Base-by-base conservation (phyloP, 1,284 basidiomycete species). In the Cutaneotrichosporon cyanovorans region DNA sequence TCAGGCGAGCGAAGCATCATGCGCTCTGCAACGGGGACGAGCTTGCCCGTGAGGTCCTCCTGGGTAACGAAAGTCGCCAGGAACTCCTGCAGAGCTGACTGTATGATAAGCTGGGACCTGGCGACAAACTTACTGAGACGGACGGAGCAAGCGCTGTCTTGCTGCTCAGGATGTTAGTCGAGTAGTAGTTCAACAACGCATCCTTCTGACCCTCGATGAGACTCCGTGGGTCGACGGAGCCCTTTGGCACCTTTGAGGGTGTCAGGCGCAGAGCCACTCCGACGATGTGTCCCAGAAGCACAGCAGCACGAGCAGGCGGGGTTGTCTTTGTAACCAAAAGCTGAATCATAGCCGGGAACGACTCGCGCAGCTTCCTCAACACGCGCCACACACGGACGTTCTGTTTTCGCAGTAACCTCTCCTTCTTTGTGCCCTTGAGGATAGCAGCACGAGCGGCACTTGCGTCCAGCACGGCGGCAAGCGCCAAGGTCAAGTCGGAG, bases 1-100 rank as follows among this genome's bases (percentile, higher is more conserved):
- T 72, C 69, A 1, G 69, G 67, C 0, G 67, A 66, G 18, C 69
- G 58, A 23, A 70, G 56, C 37, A 72, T 46, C 65, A 69, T 62
- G 45, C 63, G 62, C 55, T 72, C 69, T 0, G 66, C 64, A 15
- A 53, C 46, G 2, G 69, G 68, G 22, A 72, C 45, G 21, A 72
- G 56, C 51, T 65, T 66, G 22, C 57, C 55, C 2, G 55, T 47
- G 15, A 70, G 49, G 10, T 46, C 53, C 10, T 61, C 55, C 21
- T 56, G 51, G 20, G 57, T 53, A 10, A 67, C 55, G 42, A 67
- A 64, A 22, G 57, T 48, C 4, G 51, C 18, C 19, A 65, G 34
- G 51, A 68, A 67, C 35, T 63, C 59, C 37, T 47, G 44, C 19
- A 66, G 60, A 1, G 57, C 56, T 4, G 43, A 31, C 55, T 62